Evolutionary conservation across 768 basidiomycete genomes (phyloP).

Genomic region (Mycena galopus): DNA sequence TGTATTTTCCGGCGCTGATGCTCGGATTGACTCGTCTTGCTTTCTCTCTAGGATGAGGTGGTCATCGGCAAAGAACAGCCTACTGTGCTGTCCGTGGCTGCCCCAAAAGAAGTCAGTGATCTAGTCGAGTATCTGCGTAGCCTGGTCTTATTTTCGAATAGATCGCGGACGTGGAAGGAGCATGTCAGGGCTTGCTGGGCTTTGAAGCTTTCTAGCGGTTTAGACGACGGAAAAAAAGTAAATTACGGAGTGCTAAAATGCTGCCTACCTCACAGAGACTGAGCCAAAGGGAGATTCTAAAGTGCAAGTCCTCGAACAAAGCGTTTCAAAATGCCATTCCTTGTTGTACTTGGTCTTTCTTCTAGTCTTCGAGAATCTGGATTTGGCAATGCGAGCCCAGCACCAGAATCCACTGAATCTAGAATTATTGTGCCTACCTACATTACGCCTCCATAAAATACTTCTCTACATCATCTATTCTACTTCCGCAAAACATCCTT

Average conservation of each 20-base stretch:
- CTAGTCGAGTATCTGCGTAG: background rate
- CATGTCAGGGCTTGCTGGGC: conserved; percentile 80
- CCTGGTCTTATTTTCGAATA: conserved; percentile 31
- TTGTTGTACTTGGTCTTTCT: too few species aligned
- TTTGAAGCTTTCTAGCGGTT: conserved; percentile 59
- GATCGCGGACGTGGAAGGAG: conserved; percentile 84
- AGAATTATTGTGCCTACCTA: too few species aligned
- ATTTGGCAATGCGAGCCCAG: too few species aligned
- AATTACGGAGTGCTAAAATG: background rate
- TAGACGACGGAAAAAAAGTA: background rate
- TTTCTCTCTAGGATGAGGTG: conserved; percentile 72
- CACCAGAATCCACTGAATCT: too few species aligned
- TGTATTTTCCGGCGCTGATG: background rate
- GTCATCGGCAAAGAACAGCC: conserved; percentile 74
- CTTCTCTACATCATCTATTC: background rate
- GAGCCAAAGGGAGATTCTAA: too few species aligned
- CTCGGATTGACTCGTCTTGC: conserved; percentile 6
- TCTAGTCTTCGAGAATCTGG: too few species aligned
- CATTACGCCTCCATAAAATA: background rate
- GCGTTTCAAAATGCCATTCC: too few species aligned
- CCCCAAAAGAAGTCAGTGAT: conserved; percentile 82
- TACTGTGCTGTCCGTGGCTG: conserved; percentile 73
- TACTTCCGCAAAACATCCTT: conserved; percentile 75
- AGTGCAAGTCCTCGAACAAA: too few species aligned
- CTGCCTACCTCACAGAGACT: too few species aligned